Conservation (phyloP, 1,284 basidiomycete species). For the Austroboletus novae-zelandiae region DNA sequence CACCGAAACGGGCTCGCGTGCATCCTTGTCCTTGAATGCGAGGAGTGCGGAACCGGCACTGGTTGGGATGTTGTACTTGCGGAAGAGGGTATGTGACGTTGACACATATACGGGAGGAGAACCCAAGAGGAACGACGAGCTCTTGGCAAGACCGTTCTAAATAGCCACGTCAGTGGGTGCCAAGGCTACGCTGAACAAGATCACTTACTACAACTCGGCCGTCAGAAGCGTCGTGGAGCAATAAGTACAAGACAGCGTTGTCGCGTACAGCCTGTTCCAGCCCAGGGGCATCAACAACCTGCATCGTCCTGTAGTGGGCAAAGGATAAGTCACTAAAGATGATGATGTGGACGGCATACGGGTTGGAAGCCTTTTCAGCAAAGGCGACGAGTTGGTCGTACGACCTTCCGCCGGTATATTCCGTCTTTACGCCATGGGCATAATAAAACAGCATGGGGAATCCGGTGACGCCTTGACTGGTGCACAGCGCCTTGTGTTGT, state of each 20-base stretch:
- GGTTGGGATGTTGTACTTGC: slow-evolving; percentile 50
- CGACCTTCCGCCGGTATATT: slow-evolving; percentile 70
- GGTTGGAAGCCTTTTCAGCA: slow-evolving; percentile 63
- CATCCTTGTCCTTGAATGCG: slow-evolving; percentile 72
- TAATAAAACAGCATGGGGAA: slow-evolving; percentile 82
- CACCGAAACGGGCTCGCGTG: slow-evolving; percentile 38
- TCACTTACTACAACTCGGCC: slow-evolving; percentile 42
- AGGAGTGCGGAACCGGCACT: slow-evolving; percentile 58
- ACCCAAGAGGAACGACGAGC: slow-evolving; percentile 61
- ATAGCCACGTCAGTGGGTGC: background rate
- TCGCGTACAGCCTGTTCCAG: slow-evolving; percentile 50
- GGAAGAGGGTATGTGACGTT: slow-evolving; percentile 44
- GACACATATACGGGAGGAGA: slow-evolving; percentile 66
- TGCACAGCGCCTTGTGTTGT: slow-evolving; percentile 63
- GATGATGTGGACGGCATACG: slow-evolving; percentile 40
- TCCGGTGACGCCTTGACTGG: slow-evolving; percentile 61
- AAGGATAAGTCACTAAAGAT: slow-evolving; percentile 4
- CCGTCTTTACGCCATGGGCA: slow-evolving; percentile 49
- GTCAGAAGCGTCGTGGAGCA: slow-evolving; percentile 58
- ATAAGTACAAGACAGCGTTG: slow-evolving; percentile 70
- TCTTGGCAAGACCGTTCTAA: slow-evolving; percentile 47
- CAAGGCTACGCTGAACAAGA: background rate
- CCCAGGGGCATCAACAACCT: slow-evolving; percentile 49
- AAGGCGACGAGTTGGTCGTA: slow-evolving; percentile 70
- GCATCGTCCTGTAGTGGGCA: slow-evolving; percentile 35